These are phyloP conservation scores for Backusella morwellensis DNA, from an alignment of 192 early-diverging fungal genomes.

Conservation along the genomic window DNA sequence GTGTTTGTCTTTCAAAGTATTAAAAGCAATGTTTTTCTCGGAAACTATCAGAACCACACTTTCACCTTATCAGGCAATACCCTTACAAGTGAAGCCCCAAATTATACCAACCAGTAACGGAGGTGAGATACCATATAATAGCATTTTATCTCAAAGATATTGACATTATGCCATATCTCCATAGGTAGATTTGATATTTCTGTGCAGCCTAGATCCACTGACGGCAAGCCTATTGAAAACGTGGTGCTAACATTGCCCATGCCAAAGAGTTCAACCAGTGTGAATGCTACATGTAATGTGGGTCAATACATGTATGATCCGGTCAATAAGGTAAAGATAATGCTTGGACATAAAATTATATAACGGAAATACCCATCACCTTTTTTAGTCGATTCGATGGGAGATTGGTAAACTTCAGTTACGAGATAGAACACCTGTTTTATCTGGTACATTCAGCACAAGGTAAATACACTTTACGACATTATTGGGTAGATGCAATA, in stretches of 20 bases:
- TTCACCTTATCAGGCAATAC: conserved; percentile 53
- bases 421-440: conserved; percentile 53
- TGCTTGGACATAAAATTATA: neutral
- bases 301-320: conserved; percentile 74
- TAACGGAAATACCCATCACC: neutral
- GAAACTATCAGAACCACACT: conserved; percentile 51
- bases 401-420: conserved; percentile 61
- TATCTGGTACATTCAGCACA: conserved; percentile 59
- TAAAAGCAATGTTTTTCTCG: neutral
- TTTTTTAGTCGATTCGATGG: conserved; percentile 55
- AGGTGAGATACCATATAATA: conserved; percentile 30
- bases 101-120: conserved; percentile 55
- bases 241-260: conserved; percentile 60
- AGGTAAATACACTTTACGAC: conserved; percentile 22
- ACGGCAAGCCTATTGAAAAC: conserved; percentile 66
- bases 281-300: conserved; percentile 61
- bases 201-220: conserved; percentile 59
- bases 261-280: conserved; percentile 49
- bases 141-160: neutral
- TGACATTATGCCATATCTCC: neutral
- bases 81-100: conserved; percentile 61
- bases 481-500: neutral
- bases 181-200: conserved; percentile 70
- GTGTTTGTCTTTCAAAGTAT: neutral
- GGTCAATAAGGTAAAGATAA: conserved; percentile 47